A percentile compares a stretch with the other conserved stretches of the same genome.
Evolutionary conservation across 768 basidiomycete genomes (phyloP).

Genomic region (Suillus bovinus): DNA sequence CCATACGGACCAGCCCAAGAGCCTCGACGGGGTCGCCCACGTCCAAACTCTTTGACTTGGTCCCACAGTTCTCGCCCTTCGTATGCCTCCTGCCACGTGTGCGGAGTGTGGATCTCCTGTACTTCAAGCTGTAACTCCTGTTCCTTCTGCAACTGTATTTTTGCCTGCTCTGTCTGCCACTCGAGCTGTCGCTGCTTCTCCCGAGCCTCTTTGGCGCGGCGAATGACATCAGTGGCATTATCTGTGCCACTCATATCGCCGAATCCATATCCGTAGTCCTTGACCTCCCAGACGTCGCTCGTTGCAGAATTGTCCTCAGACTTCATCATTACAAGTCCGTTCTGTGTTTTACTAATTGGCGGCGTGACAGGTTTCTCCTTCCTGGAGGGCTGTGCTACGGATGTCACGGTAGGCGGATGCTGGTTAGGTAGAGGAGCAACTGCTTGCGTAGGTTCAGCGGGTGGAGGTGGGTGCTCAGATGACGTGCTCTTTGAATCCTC

Average conservation of each 20-base stretch:
- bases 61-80: constrained; percentile 27
- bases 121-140: constrained; percentile 13
- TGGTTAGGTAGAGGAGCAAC: neutral
- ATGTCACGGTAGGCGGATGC: neutral
- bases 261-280: constrained; percentile 66
- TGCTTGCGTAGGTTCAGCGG: neutral
- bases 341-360: neutral
- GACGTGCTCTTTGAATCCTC: neutral
- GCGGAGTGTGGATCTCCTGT: constrained; percentile 15
- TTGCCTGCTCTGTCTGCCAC: constrained; percentile 14
- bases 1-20: constrained; percentile 24
- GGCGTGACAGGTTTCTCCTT: neutral
- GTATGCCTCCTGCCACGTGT: constrained; percentile 26
- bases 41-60: constrained; percentile 17
- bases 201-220: constrained; percentile 32
- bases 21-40: constrained; percentile 34
- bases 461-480: constrained; percentile 1
- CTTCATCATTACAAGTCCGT: constrained; percentile 11
- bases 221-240: constrained; percentile 30
- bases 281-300: constrained; percentile 52
- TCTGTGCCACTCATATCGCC: constrained; percentile 44
- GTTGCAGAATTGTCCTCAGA: constrained; percentile 19
- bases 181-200: constrained; percentile 22
- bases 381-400: neutral
- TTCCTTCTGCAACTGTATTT: constrained; percentile 18